Base-by-base conservation (phyloP, 2,329 filamentous ascomycete genomes). In the Fusarium mangiferae region DNA sequence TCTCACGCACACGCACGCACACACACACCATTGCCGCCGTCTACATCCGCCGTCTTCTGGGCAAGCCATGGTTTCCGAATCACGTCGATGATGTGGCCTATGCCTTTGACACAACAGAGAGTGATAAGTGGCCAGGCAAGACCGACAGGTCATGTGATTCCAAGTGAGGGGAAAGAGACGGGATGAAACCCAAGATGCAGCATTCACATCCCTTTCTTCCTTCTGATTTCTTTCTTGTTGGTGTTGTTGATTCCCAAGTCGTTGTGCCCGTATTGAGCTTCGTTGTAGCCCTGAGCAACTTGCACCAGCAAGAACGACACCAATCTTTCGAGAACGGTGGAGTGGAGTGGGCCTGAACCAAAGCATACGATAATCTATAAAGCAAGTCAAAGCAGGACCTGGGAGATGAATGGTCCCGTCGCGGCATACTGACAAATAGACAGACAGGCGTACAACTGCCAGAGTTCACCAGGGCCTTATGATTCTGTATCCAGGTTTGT, bases 111-210 rank as follows among this genome's bases (percentile, higher is more conserved):
- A 63, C 57, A 65, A 56, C 52, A 65, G 64, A 70, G 69, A 66
- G 64, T 66, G 68, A 66, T 77, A 69, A 68, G 73, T 76, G 67
- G 69, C 66, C 68, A 73, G 70, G 62, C 66, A 66, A 74, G 63
- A 64, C 42, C 51, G 39, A 61, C 41, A 72, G 72, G 75, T 81
- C 80, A 80, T 78, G 79, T 81, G 79, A 81, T 77, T 45, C 22
- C 12, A 59, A 55, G 68, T 79, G 79, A 80, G 79, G 79, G 80
- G 79, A 80, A 81, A 62, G 67, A 74, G 75, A 74, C 65, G 64
- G 73, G 71, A 79, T 76, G 77, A 75, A 75, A 77, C 77, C 69
- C 65, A 68, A 67, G 64, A 69, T 64, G 65, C 65, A 41, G 52
- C 70, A 38, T 59, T 71, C 67, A 60, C 36, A n/a, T 72, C 62